A percentile compares a stretch with the other conserved stretches of the same genome.
Evolutionary conservation across 163 green algal species (phyloP).

Genomic region (Volvox carteri): DNA sequence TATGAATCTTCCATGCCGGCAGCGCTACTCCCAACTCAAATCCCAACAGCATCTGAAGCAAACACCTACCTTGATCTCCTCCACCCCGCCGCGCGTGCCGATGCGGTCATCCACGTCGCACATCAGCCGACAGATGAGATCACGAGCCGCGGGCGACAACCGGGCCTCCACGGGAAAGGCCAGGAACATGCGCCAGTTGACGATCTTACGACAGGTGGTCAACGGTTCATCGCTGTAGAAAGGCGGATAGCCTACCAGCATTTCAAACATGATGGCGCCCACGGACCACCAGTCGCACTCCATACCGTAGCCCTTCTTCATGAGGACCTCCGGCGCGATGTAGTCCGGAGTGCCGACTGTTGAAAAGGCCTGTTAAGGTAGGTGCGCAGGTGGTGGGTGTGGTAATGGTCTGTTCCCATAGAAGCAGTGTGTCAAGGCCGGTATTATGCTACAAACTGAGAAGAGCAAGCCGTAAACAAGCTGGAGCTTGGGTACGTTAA

Average conservation of each 20-base stretch:
- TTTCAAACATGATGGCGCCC: slow-evolving; percentile 98
- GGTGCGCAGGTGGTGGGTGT: background rate
- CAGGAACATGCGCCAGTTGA: slow-evolving; percentile 97
- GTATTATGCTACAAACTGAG: no score
- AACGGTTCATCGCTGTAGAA: slow-evolving; percentile 97
- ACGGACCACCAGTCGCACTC: slow-evolving; percentile 99
- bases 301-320: slow-evolving; percentile 99
- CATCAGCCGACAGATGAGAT: slow-evolving; percentile 95
- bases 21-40: no score
- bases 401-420: no score
- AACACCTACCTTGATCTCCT: slow-evolving; percentile 90
- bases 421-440: no score
- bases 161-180: slow-evolving; percentile 84
- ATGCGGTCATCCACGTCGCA: slow-evolving; percentile 96
- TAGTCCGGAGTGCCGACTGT: slow-evolving; percentile 99
- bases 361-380: slow-evolving; percentile 83
- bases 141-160: slow-evolving; percentile 81
- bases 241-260: slow-evolving; percentile 97
- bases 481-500: no score
- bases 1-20: no score
- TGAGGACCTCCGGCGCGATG: slow-evolving; percentile 97
- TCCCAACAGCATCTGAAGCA: no score
- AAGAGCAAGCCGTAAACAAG: no score
- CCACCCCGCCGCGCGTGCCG: slow-evolving; percentile 77
- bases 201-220: slow-evolving; percentile 97